Base-by-base conservation (phyloP, 495 filamentous ascomycete species). In the Rostrohypoxylon terebratum region DNA sequence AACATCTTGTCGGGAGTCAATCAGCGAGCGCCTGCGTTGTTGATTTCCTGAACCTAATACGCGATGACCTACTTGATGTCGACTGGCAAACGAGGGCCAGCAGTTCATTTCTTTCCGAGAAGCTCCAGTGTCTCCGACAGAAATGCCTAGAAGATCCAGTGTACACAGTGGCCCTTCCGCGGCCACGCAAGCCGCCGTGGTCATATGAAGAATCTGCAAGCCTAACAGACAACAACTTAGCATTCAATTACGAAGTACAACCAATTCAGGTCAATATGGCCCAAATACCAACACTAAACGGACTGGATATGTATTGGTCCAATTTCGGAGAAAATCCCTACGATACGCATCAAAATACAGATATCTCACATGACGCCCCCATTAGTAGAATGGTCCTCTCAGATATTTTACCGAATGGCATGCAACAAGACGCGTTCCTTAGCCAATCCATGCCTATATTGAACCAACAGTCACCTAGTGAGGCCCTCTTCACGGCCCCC, bases 101-200 rank as follows among this genome's bases (percentile, higher is more conserved):
- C 25, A 65, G 40, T 42, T 57, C 50, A n/a, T 42, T 53, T 1
- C 44, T 72, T 20, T 36, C 62, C n/a, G 69, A 54, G 25, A 63
- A 68, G 9, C 64, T 72, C 3, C 50, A 55, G 31, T 47, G 50
- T 28, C 20, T 72, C 42, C 58, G 51, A 14, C 20, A 59, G 33
- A 63, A 23, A 45, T 67, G 57, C n/a, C 16, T 54, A 18, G 63
- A 68, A 23, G 53, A 51, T 16, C 69, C 64, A 21, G 25, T 28
- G 31, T 65, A 69, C 34, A 68, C 65, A 8, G 31, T 60, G 18
- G 53, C 65, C 2, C 33, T 59, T 40, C 65, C 65, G 28, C 54
- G 51, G 42, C 63, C 58, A 42, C 63, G 57, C 13, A 72, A 72
- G 31, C 58, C 63, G n/a, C 63, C 69, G 55, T 59, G 62, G 68